Evolutionary conservation across 768 basidiomycete genomes (phyloP).

Genomic region (Collybia mongolica): DNA sequence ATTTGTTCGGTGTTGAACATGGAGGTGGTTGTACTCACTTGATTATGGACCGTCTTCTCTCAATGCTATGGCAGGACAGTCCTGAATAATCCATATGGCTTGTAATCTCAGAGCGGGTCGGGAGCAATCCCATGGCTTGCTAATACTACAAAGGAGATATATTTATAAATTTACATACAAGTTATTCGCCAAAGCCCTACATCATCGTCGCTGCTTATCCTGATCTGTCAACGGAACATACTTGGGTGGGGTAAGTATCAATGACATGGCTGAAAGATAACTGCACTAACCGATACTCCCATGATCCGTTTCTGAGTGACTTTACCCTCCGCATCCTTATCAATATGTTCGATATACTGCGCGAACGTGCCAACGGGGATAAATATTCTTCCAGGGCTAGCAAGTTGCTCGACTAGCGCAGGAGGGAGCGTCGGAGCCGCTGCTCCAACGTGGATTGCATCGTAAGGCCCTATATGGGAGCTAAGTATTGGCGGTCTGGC

Average conservation of each 20-base stretch:
- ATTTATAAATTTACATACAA: no score
- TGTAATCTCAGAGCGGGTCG: no score
- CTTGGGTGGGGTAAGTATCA: slow-evolving; percentile 25
- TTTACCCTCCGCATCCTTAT: slow-evolving; percentile 71
- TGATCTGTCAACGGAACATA: slow-evolving; percentile 73
- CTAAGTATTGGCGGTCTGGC: background rate
- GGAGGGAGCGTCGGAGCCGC: slow-evolving; percentile 77
- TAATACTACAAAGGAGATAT: no score
- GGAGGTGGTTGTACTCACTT: no score
- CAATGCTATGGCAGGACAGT: no score
- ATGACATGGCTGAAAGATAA: background rate
- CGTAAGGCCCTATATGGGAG: slow-evolving; percentile 55
- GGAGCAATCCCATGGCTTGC: no score
- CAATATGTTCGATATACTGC: slow-evolving; percentile 72
- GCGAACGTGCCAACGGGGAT: slow-evolving; percentile 75
- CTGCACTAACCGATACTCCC: slow-evolving; percentile 71
- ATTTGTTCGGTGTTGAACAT: no score
- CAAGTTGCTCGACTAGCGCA: slow-evolving; percentile 75
- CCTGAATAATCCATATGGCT: no score
- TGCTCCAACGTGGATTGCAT: slow-evolving; percentile 93
- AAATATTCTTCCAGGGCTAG: slow-evolving; percentile 80
- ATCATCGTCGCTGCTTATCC: slow-evolving; percentile 32
- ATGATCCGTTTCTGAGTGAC: slow-evolving; percentile 69
- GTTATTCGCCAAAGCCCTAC: no score
- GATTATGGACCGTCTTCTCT: no score